phyloP scores from a whole-genome alignment of 129 eudicot genomes.

The Tanacetum coccineum region DNA sequence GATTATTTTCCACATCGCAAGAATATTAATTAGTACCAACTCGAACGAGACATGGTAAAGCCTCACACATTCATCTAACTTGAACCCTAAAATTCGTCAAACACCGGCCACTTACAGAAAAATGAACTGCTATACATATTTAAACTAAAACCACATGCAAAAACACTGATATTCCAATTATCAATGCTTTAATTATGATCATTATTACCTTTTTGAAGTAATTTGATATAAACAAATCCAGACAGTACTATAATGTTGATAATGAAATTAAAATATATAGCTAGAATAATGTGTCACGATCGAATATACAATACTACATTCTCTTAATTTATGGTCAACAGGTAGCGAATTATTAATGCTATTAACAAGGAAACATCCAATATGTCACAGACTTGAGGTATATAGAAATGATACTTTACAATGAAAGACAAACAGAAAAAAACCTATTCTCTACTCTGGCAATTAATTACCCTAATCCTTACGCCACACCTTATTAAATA shows the following conservation, averaged over 20 bases:
- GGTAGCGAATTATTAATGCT: slow-evolving; percentile 2
- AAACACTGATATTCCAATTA: no score
- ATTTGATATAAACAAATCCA: slow-evolving; percentile 19
- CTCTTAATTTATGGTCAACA: slow-evolving; percentile 19
- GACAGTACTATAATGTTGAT: slow-evolving; percentile 13
- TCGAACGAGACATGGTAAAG: no score
- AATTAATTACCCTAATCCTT: slow-evolving; percentile 40
- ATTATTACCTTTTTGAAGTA: background rate
- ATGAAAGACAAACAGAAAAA: slow-evolving; percentile 82
- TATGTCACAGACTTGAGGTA: slow-evolving; percentile 28
- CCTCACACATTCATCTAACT: no score
- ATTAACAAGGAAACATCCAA: slow-evolving; percentile 30
- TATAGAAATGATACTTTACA: slow-evolving; percentile 45
- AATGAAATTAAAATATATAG: slow-evolving; percentile 17
- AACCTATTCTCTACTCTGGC: slow-evolving; percentile 42
- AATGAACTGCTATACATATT: no score
- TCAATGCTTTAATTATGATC: no score
- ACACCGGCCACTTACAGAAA: no score
- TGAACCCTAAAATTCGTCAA: no score
- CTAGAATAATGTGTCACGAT: slow-evolving; percentile 19
- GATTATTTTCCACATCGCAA: no score
- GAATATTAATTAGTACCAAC: no score
- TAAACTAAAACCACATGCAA: no score
- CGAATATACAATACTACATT: slow-evolving; percentile 10
- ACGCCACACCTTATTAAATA: slow-evolving; percentile 32